phyloP scores from a whole-genome alignment of 2,329 filamentous ascomycete species.

The Diaporthe vaccinii region DNA sequence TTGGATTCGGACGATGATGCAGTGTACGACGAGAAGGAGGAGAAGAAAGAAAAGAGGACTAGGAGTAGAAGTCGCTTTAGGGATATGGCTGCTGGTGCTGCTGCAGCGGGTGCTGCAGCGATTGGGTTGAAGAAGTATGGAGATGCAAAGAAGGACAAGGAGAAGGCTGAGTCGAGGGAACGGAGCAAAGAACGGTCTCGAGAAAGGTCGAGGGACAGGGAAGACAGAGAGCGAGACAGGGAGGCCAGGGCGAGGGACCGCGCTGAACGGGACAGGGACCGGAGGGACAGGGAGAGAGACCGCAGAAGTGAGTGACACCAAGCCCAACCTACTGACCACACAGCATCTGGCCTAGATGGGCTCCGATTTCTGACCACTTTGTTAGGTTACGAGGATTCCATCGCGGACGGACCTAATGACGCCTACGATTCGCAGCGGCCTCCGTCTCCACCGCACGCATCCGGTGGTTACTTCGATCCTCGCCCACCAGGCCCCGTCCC shows the following conservation, averaged over 20 bases:
- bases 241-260: slow-evolving; percentile 47
- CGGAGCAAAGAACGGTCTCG: slow-evolving; percentile 53
- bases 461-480: slow-evolving; percentile 63
- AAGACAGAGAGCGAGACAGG: slow-evolving; percentile 40
- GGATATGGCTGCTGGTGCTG: slow-evolving; percentile 67
- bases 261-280: slow-evolving; percentile 52
- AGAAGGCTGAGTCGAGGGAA: slow-evolving; percentile 48
- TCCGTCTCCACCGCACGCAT: slow-evolving; percentile 64
- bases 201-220: slow-evolving; percentile 47
- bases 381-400: slow-evolving; percentile 55
- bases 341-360: not conserved
- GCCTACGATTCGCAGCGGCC: slow-evolving; percentile 50
- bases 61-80: slow-evolving; percentile 68
- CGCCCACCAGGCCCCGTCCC: slow-evolving; percentile 21
- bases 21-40: slow-evolving; percentile 41
- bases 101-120: slow-evolving; percentile 71
- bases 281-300: slow-evolving; percentile 54
- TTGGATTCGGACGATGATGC: slow-evolving; percentile 43
- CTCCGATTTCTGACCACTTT: slow-evolving; percentile 29
- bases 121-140: slow-evolving; percentile 73
- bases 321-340: not conserved
- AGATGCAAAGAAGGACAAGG: slow-evolving; percentile 60
- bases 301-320: slow-evolving; percentile 50
- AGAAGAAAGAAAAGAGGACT: slow-evolving; percentile 60
- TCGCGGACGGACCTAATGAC: slow-evolving; percentile 53